Conservation (phyloP, 495 filamentous ascomycete species). For the Neurospora africana region DNA sequence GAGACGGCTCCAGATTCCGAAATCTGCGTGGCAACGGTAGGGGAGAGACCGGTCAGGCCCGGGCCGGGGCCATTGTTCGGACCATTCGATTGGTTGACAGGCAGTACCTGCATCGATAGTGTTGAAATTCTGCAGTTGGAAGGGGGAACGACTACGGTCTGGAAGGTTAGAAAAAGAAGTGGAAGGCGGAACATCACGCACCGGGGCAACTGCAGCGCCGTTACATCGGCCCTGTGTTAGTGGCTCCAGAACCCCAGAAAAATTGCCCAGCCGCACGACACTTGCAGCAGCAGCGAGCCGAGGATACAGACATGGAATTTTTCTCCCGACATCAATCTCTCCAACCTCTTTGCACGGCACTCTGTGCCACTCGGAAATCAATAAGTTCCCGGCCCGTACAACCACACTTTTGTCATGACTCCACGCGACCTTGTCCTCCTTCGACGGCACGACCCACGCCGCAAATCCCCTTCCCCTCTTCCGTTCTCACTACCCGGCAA, state of each 20-base stretch:
- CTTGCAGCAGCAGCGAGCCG: neutral
- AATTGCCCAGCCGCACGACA: neutral
- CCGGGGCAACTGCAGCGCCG: neutral
- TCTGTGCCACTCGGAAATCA: neutral
- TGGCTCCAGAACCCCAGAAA: neutral
- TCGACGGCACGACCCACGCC: neutral
- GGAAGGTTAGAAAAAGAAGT: too few relatives aligned
- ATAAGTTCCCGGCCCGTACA: neutral
- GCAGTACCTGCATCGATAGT: neutral
- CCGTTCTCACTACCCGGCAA: neutral
- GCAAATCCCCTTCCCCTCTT: neutral
- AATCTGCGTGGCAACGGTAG: neutral
- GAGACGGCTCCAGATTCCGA: neutral
- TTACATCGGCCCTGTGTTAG: neutral
- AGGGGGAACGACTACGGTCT: too few relatives aligned
- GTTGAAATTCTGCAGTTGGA: neutral
- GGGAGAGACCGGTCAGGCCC: neutral
- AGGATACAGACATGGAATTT: neutral
- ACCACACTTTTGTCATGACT: neutral
- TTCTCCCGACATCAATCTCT: neutral
- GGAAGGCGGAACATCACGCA: too few relatives aligned
- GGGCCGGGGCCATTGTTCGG: neutral
- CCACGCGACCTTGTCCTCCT: neutral
- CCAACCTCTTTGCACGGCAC: neutral
- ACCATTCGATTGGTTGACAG: neutral